Conservation (phyloP, 2,329 filamentous ascomycete species). For the Fusarium newnesense region DNA sequence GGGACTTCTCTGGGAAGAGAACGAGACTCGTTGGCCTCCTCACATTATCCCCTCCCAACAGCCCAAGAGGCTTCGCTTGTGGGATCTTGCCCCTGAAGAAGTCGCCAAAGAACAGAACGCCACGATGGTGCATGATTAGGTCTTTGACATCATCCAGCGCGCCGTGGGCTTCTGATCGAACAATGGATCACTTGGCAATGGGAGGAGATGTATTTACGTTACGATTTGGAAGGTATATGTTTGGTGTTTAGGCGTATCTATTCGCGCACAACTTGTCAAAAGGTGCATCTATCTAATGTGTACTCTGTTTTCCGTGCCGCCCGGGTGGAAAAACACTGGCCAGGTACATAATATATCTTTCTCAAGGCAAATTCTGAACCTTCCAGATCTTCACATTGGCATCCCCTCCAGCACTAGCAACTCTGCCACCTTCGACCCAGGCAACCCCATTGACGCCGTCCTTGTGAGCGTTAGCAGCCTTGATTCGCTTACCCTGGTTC, state of each 20-base stretch:
- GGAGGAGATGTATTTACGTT: not conserved
- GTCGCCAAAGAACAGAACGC: conserved; percentile 50
- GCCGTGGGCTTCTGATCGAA: not conserved
- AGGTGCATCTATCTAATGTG: conserved; percentile 14
- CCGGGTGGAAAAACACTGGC: conserved; percentile 6
- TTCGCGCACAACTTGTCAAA: conserved; percentile 16
- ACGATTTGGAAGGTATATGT: conserved; percentile 6
- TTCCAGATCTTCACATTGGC: conserved; percentile 91
- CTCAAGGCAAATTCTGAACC: conserved; percentile 50
- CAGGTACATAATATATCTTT: conserved; percentile 12
- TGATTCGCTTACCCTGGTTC: conserved; percentile 85
- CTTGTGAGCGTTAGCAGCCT: conserved; percentile 90
- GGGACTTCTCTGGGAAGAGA: conserved; percentile 50
- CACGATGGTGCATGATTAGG: conserved; percentile 54
- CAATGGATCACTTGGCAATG: not conserved
- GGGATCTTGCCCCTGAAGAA: conserved; percentile 49
- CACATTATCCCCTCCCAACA: conserved; percentile 38
- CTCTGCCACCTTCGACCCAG: conserved; percentile 77
- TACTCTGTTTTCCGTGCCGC: conserved; percentile 6
- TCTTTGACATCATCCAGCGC: conserved; percentile 16
- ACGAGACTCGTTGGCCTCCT: conserved; percentile 49
- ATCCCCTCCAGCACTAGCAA: conserved; percentile 86
- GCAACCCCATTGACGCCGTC: conserved; percentile 90
- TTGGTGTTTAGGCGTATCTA: conserved; percentile 27
- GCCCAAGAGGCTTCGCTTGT: conserved; percentile 44